Conservation (phyloP, 257 asterid species). For the Plantago major region DNA sequence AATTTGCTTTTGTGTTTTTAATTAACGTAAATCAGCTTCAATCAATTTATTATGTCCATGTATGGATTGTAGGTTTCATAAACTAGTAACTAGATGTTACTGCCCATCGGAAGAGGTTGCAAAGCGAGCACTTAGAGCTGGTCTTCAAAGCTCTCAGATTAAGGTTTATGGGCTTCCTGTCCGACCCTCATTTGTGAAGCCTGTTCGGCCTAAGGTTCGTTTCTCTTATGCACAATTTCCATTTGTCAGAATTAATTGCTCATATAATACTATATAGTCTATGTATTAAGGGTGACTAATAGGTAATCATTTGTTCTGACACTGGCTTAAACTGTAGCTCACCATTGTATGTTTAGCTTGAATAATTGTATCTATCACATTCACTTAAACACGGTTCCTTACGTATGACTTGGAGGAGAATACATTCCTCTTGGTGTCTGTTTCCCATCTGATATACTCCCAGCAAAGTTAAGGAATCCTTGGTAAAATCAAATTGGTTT, state of each 20-base stretch:
- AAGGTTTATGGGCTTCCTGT: slow-evolving; percentile 97
- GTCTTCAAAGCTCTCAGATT: slow-evolving; percentile 73
- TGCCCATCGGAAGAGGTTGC: slow-evolving; percentile 97
- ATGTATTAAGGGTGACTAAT: background rate
- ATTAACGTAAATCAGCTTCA: background rate
- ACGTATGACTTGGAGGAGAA: too few relatives aligned
- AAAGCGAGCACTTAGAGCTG: slow-evolving; percentile 91
- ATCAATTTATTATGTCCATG: slow-evolving; percentile 17
- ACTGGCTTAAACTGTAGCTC: too few relatives aligned
- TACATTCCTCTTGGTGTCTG: too few relatives aligned
- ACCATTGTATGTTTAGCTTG: too few relatives aligned
- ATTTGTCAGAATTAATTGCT: slow-evolving; percentile 1
- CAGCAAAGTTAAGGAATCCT: too few relatives aligned
- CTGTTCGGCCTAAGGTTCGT: slow-evolving; percentile 75
- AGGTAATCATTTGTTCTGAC: too few relatives aligned
- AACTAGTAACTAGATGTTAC: slow-evolving; percentile 95
- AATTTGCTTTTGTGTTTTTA: slow-evolving; percentile 12
- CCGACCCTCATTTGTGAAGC: slow-evolving; percentile 91
- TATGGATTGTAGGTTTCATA: slow-evolving; percentile 81
- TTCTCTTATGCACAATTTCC: background rate
- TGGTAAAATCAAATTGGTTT: too few relatives aligned
- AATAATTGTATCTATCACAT: too few relatives aligned
- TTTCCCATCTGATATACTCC: too few relatives aligned
- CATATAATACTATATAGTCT: background rate
- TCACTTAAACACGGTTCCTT: too few relatives aligned